Evolutionary conservation across 73 alveolate genomes (phyloP).

Genomic region (Durusdinium trenchii): DNA sequence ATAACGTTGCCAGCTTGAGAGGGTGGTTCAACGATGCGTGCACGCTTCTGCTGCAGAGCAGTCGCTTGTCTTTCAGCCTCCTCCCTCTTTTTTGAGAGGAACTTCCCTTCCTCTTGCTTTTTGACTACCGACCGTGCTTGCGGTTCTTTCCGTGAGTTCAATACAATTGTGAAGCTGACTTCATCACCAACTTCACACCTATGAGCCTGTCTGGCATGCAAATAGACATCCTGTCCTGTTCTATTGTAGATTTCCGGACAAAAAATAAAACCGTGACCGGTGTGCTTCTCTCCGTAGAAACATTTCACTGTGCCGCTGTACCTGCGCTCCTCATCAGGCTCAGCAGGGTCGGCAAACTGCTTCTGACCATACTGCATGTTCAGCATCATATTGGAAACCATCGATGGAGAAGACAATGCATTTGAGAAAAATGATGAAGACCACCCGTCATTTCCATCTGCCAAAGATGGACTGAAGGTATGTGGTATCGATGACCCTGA

Average conservation of each 20-base stretch:
- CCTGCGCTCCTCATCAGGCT: conserved; percentile 41
- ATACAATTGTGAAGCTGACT: conserved; percentile 56
- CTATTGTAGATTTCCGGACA: conserved; percentile 82
- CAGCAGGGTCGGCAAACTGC: neutral
- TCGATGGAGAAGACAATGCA: conserved; percentile 44
- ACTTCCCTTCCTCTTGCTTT: conserved; percentile 59
- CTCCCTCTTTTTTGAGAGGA: conserved; percentile 53
- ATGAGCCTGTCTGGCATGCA: conserved; percentile 91
- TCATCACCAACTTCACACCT: conserved; percentile 91
- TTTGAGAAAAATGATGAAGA: too few relatives aligned
- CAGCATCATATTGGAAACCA: conserved; percentile 87
- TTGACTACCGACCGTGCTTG: conserved; percentile 86
- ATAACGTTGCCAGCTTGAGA: conserved; percentile 29
- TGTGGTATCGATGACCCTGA: too few relatives aligned
- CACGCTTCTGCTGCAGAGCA: conserved; percentile 75
- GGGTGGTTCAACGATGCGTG: neutral
- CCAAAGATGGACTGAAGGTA: too few relatives aligned
- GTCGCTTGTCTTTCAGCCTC: conserved; percentile 75
- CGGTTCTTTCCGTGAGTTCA: conserved; percentile 76
- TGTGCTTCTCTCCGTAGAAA: conserved; percentile 79
- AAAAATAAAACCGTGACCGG: conserved; percentile 76
- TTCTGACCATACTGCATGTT: neutral
- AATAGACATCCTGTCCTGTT: conserved; percentile 75
- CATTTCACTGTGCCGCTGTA: conserved; percentile 80
- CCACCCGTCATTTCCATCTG: too few relatives aligned